A percentile compares a stretch with the other conserved stretches of the same genome.
phyloP scores from a whole-genome alignment of 257 asterid genomes.

The Coffea eugenioides region DNA sequence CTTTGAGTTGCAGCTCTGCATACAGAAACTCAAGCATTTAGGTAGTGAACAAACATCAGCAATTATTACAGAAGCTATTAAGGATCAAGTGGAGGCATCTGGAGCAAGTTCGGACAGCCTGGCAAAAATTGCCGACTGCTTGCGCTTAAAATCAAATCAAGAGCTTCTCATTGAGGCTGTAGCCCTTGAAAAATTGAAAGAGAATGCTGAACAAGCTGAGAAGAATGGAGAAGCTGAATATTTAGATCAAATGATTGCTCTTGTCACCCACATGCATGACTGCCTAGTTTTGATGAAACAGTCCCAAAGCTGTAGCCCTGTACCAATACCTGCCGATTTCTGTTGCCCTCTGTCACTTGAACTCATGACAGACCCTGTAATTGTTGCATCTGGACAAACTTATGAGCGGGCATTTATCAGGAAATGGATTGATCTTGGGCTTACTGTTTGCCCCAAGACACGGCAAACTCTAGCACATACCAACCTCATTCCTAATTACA shows the following conservation, averaged over 20 bases:
- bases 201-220: conserved; percentile 35
- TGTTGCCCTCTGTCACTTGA: conserved; percentile 44
- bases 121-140: conserved; percentile 28
- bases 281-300: conserved; percentile 27
- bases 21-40: conserved; percentile 31
- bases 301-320: conserved; percentile 38
- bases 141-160: conserved; percentile 34
- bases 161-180: conserved; percentile 42
- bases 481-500: conserved; percentile 37
- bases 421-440: conserved; percentile 43
- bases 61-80: conserved; percentile 25
- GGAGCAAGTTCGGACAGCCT: conserved; percentile 30
- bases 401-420: conserved; percentile 35
- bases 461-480: conserved; percentile 33
- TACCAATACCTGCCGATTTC: conserved; percentile 37
- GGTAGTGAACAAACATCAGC: conserved; percentile 25
- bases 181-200: conserved; percentile 44
- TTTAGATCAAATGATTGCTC: conserved; percentile 36
- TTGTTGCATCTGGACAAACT: conserved; percentile 43
- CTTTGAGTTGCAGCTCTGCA: conserved; percentile 25
- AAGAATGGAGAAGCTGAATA: conserved; percentile 35
- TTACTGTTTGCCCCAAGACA: conserved; percentile 40
- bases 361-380: conserved; percentile 43
- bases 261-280: conserved; percentile 36
- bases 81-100: conserved; percentile 35